Conservation (phyloP, 305 asterid species). For the Caryopteris hybrid region DNA sequence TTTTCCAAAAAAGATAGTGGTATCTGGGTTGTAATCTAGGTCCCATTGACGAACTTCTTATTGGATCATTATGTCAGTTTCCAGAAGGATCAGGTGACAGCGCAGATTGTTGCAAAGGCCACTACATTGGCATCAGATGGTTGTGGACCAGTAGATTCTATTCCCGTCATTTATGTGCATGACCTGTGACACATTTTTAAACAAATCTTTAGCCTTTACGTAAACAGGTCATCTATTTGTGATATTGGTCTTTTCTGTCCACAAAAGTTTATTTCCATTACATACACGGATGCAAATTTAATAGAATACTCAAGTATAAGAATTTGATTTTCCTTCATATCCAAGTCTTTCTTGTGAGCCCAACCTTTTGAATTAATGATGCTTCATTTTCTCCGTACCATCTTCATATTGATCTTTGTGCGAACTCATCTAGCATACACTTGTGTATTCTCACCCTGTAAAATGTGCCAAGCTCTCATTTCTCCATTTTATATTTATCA, state of each 20-base stretch:
- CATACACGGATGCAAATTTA: background rate
- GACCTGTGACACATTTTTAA: background rate
- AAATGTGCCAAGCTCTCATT: background rate
- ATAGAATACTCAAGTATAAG: background rate
- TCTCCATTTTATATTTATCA: background rate
- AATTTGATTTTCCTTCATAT: background rate
- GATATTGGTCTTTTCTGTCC: background rate
- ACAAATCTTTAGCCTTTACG: background rate
- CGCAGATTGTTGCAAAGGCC: background rate
- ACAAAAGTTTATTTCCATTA: background rate
- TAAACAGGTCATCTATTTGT: background rate
- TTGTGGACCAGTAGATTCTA: conserved; percentile 1
- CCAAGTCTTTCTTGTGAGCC: background rate
- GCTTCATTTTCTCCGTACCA: background rate
- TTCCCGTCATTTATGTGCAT: background rate
- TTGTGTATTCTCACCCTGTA: background rate
- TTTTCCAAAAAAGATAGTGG: background rate
- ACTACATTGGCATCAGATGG: background rate
- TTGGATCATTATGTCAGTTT: background rate
- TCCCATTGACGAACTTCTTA: background rate
- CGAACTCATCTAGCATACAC: conserved; percentile 1
- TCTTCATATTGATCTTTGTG: background rate
- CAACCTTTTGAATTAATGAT: background rate
- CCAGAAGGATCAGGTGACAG: background rate
- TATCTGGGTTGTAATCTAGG: background rate